Evolutionary conservation across 345 rosid species (phyloP), one percentile per base, ranked within the genome.

Genomic region (Euphorbia lathyris): DNA sequence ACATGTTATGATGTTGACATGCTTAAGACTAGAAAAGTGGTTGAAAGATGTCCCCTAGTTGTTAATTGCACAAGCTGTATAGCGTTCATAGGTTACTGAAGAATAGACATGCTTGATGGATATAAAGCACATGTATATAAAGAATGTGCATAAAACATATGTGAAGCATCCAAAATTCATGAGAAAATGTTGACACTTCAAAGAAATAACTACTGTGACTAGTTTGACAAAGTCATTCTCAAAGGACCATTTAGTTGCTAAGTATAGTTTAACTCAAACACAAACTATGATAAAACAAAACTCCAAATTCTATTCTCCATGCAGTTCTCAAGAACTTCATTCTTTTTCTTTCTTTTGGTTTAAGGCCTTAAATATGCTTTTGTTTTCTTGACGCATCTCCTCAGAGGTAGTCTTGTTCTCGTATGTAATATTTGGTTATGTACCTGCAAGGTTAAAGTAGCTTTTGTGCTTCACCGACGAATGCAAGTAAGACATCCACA

Each of bases 21-120:
- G 72, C 63, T 3, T 58, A 42, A 38, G 50, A 58, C 67, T 48
- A 70, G 23, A 66, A 55, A 48, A 23, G 36, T 55, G 65, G 36
- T 20, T 40, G n/a, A 70, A 68, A 30, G 26, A 61, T n/a, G 57
- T 72, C 9, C 12, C 63, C 40, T 58, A 58, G 40, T 19, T 11
- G 40, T 58, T 30, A 58, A 29, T 13, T 58, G 63, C 63, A 16
- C 38, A 2, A 27, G 38, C 40, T 27, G 29, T 19, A 29, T 0
- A 29, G 7, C 16, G n/a, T 7, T 4, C 36, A 58, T 17, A 27
- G 63, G 19, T 16, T 30, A 29, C 63, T 2, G 0, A 13, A 13
- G 63, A 0, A 12, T 29, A 58, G 0, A 12, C 30, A 30, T 58
- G 62, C 62, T 29, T 26, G 30, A 58, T n/a, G 36, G 38, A 58